Evolutionary conservation across 768 basidiomycete genomes (phyloP), one percentile per base, ranked within the genome.

Genomic region (Pilatotrama ljubarskyi): DNA sequence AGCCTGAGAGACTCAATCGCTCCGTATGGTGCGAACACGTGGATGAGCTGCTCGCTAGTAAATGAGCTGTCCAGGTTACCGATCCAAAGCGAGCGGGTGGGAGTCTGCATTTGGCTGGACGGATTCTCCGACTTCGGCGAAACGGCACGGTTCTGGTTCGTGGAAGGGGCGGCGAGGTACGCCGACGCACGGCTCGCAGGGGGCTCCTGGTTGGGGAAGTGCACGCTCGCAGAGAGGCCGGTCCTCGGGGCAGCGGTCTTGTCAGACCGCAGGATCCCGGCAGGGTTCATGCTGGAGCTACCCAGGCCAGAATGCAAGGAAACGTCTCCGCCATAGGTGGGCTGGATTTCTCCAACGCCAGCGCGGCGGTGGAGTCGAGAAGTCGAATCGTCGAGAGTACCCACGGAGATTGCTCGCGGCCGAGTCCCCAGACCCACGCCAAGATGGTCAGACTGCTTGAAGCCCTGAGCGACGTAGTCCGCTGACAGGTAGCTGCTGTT

Each of bases 11-110:
- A 95, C 77, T 99, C 97, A 66, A 99, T 98, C 35, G 95, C 91
- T 55, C 97, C 97, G 71, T 99, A 99, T 0, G 91, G 90, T 25
- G 93, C 91, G 75, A 99, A 99, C 25, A 97, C 93, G 64, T 91
- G 88, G 56, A 97, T 92, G 55, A 99, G 86, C 70, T 97, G 93
- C 70, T 95, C 93, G 68, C 93, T 92, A 2, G 94, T 94, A 55
- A 96, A 92, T 54, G 90, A 90, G 65, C 91, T 92, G 73, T 98
- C 97, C 50, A 99, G 79, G 74, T 98, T 98, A 49, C 97, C 97
- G 70, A 99, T 97, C 96, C 97, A 99, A 26, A 99, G 79, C 35
- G 93, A 95, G 51, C 97, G 88, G 11, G 96, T 96, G 36, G 97
- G 96, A 40, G 93, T 89, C 75, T 98, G 95, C 54, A 88, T 84